Evolutionary conservation across 192 early-diverging fungal species (phyloP), one percentile per base, ranked within the genome.

Genomic region (Gryganskiella cystojenkinii): DNA sequence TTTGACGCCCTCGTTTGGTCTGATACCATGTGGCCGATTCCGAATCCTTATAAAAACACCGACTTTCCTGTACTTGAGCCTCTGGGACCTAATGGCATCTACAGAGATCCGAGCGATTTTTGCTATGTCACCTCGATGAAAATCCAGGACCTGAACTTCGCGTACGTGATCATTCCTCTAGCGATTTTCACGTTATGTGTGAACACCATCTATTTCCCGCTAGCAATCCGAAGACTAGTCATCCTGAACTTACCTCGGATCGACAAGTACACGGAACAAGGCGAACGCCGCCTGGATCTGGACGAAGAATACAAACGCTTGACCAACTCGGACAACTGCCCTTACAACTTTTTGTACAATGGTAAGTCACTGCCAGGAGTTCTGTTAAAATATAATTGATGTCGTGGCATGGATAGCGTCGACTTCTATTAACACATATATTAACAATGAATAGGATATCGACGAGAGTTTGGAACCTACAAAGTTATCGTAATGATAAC

Each of bases 271-370:
- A 73, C 73, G n/a, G 80, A 72, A 27, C 55, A 73, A 17, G 74
- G 79, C 3, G 78, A 82, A 47, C 47, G 60, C 3, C 53, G 79
- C 13, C 37, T 60, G 19, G 68, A 79, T 42, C 34, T 46, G 56
- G 68, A 70, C 31, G 79, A 80, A 37, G 82, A 83, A 42, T 79
- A 81, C 56, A 75, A 74, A 34, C 73, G 82, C 0, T 68, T 84
- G n/a, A 64, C 89, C 73, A 85, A 90, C 34, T 52, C 79, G 0
- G 87, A 89, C 35, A 84, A 85, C 10, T 78, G 71, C 47, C 86
- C 89, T 34, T 88, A 85, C 70, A 87, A 88, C 20, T 89, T 89
- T 45, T 51, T 91, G 30, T 91, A 90, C 62, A 85, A 80, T 42
- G 74, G 83, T 79, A 81, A 78, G 60, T 83, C 79, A 24, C 79